Evolutionary conservation across 768 basidiomycete species (phyloP), one percentile per base, ranked within the genome.

Genomic region (Antrodiella citrinella): DNA sequence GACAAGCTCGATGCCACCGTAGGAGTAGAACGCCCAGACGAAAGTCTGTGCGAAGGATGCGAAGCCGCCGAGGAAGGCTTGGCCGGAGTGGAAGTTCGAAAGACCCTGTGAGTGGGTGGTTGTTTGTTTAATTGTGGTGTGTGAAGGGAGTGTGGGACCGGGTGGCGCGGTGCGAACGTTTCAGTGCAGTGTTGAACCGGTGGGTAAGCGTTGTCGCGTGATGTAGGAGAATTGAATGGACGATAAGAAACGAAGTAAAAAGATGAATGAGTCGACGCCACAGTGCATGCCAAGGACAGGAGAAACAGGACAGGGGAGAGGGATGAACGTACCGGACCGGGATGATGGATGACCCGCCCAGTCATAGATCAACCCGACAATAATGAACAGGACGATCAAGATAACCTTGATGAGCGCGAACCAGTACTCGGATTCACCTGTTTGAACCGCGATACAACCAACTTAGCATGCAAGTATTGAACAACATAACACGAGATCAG

Each of bases 11-110:
- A 84, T 78, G 15, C 82, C 81, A 15, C 76, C 80, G 62, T 76
- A 82, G 5, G 82, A 83, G 65, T 80, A 88, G 53, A 84, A 84
- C 11, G 83, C 83, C 26, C 74, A 85, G 30, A 84, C 80, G 52
- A 82, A 83, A 3, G 74, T 76, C 57, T 75, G 75, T 5, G 75
- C 73, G 60, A 79, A 77, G 26, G 72, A 66, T 30, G 71, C 50
- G 49, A 77, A 79, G 42, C 76, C 76, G 9, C 77, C 78, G 10
- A 79, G 64, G 56, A 80, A 77, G 0, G 77, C 76, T 62, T 78
- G 76, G 7, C 67, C 66, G 35, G 72, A 54, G 20, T 71, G 70
- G 49, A 76, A 76, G 61, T 77, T 77, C 3, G 74, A 63, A 3
- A 77, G 70, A 15, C 78, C 77, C 77, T 77, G 56, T 21, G 25